Base-by-base conservation (phyloP, 306 rosid genomes). In the Dryas octopetala region DNA sequence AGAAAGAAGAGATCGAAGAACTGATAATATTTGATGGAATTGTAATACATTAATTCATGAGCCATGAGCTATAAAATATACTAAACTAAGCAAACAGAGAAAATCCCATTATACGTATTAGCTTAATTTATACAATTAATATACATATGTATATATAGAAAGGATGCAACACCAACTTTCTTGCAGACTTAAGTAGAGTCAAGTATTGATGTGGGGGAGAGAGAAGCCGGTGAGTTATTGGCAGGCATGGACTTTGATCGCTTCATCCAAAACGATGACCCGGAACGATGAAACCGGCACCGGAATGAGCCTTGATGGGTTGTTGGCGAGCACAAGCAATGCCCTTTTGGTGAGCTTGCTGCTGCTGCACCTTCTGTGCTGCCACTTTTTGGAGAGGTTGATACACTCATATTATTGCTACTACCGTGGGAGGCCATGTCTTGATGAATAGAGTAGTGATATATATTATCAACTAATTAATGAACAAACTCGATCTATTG, bases 271-370 rank as follows among this genome's bases (percentile, higher is more conserved):
- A 76, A 26, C 0, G 88, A 45, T 0, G 89, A 53, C 2, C 12
- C 55, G 61, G 89, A 66, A 8, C 89, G 95, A 73, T 95, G 98
- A 71, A 95, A 73, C 74, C 96, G 88, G 75, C 98, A 95, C 63
- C 97, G 74, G 85, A 95, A 95, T 1, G 98, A 95, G 6, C 98
- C 98, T 71, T 79, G 80, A 46, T 95, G 98, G 49, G 89, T 82
- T 51, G 98, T 95, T 51, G 98, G 98, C 2, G 97, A 91, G 83
- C 97, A 95, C 6, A 95, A 53, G 73, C 98, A 95, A 38, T 83
- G 94, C 5, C 91, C 95, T 72, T 88, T 89, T 0, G 85, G 81
- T 11, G 89, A 86, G 23, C 63, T 26, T 44, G 78, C 3, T 32
- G 83, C 43, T 3, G 49, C 74, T 54, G 64, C 85, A 9, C 73